These are phyloP conservation scores for Dujonia santamariae DNA, from an alignment of 1,139 yeast genomes.

Conservation along the genomic window DNA sequence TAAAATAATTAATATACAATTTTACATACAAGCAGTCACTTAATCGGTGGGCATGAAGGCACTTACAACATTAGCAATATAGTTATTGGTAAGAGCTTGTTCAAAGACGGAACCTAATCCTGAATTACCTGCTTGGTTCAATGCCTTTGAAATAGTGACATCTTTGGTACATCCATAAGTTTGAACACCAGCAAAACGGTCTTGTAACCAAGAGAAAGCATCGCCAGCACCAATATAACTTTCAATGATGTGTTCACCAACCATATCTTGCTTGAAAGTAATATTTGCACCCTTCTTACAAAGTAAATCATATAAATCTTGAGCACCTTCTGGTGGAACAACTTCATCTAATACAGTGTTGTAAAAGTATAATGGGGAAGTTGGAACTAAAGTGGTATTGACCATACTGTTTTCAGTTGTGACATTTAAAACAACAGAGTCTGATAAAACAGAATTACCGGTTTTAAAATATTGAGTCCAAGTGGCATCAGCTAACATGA, in stretches of 20 bases:
- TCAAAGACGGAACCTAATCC: no score
- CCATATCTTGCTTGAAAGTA: slow-evolving; percentile 9
- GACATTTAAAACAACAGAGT: slow-evolving; percentile 11
- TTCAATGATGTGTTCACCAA: slow-evolving; percentile 13
- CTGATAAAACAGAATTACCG: slow-evolving; percentile 5
- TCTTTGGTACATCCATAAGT: slow-evolving; percentile 7
- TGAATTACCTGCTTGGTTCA: slow-evolving; percentile 4
- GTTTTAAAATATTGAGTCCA: not conserved
- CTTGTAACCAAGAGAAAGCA: slow-evolving; percentile 14
- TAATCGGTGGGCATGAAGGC: no score
- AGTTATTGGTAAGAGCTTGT: no score
- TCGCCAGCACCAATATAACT: slow-evolving; percentile 14
- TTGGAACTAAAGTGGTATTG: slow-evolving; percentile 14
- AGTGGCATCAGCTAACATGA: not conserved
- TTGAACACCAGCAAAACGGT: slow-evolving; percentile 10
- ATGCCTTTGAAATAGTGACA: slow-evolving; percentile 4
- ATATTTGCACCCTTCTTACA: slow-evolving; percentile 13
- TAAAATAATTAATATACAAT: no score
- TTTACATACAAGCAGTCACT: no score
- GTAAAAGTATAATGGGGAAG: slow-evolving; percentile 25
- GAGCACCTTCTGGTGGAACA: slow-evolving; percentile 18
- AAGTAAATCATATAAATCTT: slow-evolving; percentile 19
- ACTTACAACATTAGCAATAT: no score
- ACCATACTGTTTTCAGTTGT: slow-evolving; percentile 7
- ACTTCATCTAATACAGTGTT: slow-evolving; percentile 23